These are phyloP conservation scores for Coprinopsis sp. DNA, from an alignment of 768 basidiomycete genomes.

Conservation along the genomic window DNA sequence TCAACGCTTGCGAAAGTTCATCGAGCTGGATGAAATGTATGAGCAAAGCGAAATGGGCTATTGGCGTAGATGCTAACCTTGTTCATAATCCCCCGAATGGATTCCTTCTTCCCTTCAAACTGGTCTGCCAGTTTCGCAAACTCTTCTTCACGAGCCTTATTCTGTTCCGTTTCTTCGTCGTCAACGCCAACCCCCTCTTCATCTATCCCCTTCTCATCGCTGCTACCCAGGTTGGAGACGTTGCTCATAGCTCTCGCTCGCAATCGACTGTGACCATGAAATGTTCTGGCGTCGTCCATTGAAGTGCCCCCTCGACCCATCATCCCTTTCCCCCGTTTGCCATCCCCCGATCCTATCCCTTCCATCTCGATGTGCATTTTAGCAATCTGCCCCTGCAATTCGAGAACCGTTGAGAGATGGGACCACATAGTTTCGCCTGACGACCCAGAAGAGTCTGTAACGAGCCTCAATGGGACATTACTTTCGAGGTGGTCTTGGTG, in stretches of 20 bases:
- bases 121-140: constrained; percentile 64
- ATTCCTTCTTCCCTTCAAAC: constrained; percentile 65
- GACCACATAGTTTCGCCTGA: constrained; percentile 53
- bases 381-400: constrained; percentile 68
- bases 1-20: constrained; percentile 47
- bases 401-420: constrained; percentile 63
- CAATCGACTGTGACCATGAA: background rate
- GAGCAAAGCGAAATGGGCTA: background rate
- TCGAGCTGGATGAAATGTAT: constrained; percentile 45
- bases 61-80: constrained; percentile 43
- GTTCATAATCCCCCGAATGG: constrained; percentile 67
- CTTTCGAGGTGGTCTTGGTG: constrained; percentile 5
- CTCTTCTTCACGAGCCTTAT: constrained; percentile 56
- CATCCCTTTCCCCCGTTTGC: constrained; percentile 31
- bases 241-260: constrained; percentile 5
- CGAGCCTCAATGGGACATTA: background rate
- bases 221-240: constrained; percentile 11
- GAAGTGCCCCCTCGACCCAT: constrained; percentile 4
- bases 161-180: constrained; percentile 53
- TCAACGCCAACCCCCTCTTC: constrained; percentile 48
- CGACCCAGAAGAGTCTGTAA: background rate
- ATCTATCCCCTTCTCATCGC: constrained; percentile 35
- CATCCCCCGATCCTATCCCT: constrained; percentile 42
- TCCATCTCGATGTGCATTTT: constrained; percentile 76
- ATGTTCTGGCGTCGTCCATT: constrained; percentile 3